Conservation (phyloP, 345 rosid genomes). For the Acer yangbiense region DNA sequence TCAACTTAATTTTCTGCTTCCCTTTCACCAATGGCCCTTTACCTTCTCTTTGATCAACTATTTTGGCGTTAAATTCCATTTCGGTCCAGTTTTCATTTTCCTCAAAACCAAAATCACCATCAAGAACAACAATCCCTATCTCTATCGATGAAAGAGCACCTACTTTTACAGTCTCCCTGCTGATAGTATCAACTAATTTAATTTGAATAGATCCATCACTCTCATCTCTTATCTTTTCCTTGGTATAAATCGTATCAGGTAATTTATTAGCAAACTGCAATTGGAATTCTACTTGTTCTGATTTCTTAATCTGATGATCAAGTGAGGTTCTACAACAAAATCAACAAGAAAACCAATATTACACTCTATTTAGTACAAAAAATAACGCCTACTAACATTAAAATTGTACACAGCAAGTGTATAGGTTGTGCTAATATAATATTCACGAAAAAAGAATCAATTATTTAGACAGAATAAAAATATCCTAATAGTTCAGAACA, state of each 20-base stretch:
- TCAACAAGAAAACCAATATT: background rate
- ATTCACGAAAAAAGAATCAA: background rate
- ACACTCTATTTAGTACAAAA: background rate
- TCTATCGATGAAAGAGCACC: slow-evolving; percentile 30
- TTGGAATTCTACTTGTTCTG: slow-evolving; percentile 33
- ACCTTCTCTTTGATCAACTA: slow-evolving; percentile 62
- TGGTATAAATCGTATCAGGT: slow-evolving; percentile 52
- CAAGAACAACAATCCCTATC: slow-evolving; percentile 56
- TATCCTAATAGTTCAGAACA: too few species aligned
- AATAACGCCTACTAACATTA: too few species aligned
- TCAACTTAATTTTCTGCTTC: slow-evolving; percentile 40
- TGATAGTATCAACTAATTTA: slow-evolving; percentile 44
- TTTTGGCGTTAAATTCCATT: slow-evolving; percentile 38
- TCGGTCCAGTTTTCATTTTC: slow-evolving; percentile 53
- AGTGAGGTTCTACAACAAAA: slow-evolving; percentile 24
- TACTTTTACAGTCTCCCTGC: slow-evolving; percentile 28
- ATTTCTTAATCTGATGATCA: slow-evolving; percentile 29
- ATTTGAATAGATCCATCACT: slow-evolving; percentile 45
- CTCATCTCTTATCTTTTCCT: slow-evolving; percentile 49
- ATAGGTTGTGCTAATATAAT: too few species aligned
- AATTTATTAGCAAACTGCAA: slow-evolving; percentile 46
- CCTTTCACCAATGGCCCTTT: slow-evolving; percentile 72
- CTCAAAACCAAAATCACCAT: slow-evolving; percentile 58
- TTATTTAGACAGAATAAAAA: background rate
- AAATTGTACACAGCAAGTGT: too few species aligned